A percentile compares a stretch with the other conserved stretches of the same genome.
These are phyloP conservation scores for Tylopilus intermedius DNA, from an alignment of 768 basidiomycete genomes.

Conservation along the genomic window DNA sequence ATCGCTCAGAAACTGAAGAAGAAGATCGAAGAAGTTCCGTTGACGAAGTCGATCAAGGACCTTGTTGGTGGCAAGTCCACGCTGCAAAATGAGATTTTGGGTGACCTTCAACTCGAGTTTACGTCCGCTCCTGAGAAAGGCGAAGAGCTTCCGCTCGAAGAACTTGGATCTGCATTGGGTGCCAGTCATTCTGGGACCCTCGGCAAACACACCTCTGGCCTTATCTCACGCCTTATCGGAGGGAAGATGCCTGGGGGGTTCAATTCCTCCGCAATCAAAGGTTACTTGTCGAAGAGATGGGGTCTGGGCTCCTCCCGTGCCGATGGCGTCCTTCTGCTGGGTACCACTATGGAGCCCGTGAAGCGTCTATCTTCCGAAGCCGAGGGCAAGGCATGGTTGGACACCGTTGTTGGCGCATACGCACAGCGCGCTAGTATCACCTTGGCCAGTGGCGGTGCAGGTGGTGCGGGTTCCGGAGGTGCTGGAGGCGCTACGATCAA, in stretches of 20 bases:
- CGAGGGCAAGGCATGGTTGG: conserved; percentile 93
- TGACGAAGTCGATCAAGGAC: conserved; percentile 95
- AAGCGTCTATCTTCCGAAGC: conserved; percentile 88
- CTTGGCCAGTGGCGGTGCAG: conserved; percentile 63
- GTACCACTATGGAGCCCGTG: conserved; percentile 87
- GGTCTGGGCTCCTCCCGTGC: conserved; percentile 88
- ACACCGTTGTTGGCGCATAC: conserved; percentile 76
- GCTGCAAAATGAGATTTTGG: conserved; percentile 96
- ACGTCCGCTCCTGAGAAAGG: conserved; percentile 94
- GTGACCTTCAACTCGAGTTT: conserved; percentile 95
- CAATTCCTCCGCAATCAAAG: conserved; percentile 87
- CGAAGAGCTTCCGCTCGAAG: conserved; percentile 94
- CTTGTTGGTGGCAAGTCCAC: conserved; percentile 98
- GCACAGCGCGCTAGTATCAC: conserved; percentile 87
- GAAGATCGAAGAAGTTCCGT: conserved; percentile 78
- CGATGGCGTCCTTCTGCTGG: conserved; percentile 86
- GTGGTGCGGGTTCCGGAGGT: conserved; percentile 53
- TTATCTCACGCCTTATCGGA: conserved; percentile 87
- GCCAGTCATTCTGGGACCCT: conserved; percentile 80
- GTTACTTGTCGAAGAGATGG: conserved; percentile 87
- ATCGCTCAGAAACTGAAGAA: conserved; percentile 99
- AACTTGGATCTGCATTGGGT: conserved; percentile 81
- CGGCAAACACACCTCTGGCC: conserved; percentile 89
- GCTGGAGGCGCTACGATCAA: conserved; percentile 86
- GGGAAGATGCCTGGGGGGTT: conserved; percentile 99